Evolutionary conservation across 331 rosid species (phyloP), one percentile per base, ranked within the genome.

Genomic region (Prunus yedoensis): DNA sequence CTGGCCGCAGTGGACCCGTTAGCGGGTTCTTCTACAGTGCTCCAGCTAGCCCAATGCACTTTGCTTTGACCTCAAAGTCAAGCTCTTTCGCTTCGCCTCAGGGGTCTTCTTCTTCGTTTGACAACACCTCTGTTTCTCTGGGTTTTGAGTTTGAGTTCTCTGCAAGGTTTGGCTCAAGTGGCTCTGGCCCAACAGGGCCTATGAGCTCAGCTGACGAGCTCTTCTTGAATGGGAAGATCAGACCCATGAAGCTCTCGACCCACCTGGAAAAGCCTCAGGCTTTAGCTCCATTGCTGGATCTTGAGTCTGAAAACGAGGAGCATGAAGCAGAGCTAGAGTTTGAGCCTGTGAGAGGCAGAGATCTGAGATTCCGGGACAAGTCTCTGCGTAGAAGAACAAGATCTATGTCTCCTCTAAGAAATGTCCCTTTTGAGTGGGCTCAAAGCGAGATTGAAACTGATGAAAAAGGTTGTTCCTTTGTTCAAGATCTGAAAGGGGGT

Each of bases 181-280:
- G 83, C 53, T 77, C 88, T 0, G 70, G 68, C 10, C 74, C 58
- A 0, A 56, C 90, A 58, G 96, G 91, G 60, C 84, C 97, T 0
- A 95, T 95, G 99, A 92, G 86, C 81, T 92, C 98, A 0, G 99
- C 99, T 0, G 98, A 95, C 47, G 99, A 95, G 91, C 74, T 95
- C 25, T 95, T 92, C 84, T 75, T 95, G 23, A 91, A 95, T 66
- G 99, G 99, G 3, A 86, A 92, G 98, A 92, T 95, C 92, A 87
- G 96, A 7, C 97, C 99, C 59, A 92, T 92, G 97, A 95, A 90
- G 78, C 91, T 90, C 0, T 92, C 97, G 1, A 65, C 85, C 23
- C 97, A 95, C 83, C 71, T 95, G 50, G 94, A 95, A 52, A 82
- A 81, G 28, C 97, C 97, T 10, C 99, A 91, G 61, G 82, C 86